phyloP scores from a whole-genome alignment of 257 asterid species.

The Echites panduratus region DNA sequence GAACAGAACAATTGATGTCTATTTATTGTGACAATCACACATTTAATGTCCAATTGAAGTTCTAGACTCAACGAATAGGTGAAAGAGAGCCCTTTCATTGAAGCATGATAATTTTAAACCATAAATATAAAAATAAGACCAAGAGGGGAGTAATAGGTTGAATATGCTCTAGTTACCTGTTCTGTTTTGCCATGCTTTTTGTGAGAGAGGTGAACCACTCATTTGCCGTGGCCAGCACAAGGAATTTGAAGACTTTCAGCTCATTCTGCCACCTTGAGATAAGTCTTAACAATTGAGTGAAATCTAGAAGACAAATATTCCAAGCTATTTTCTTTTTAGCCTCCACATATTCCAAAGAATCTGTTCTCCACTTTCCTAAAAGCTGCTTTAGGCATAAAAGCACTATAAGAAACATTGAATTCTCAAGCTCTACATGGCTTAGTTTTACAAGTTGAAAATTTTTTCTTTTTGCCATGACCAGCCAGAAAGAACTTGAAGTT shows the following conservation, averaged over 20 bases:
- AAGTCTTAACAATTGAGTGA: background rate
- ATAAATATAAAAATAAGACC: too few species aligned
- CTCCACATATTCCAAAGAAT: constrained; percentile 41
- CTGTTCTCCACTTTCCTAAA: constrained; percentile 28
- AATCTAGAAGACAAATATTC: constrained; percentile 35
- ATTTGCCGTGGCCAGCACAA: background rate
- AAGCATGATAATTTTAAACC: too few species aligned
- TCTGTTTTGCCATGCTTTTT: background rate
- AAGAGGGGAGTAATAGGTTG: background rate
- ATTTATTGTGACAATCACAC: too few species aligned
- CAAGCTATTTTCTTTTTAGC: constrained; percentile 24
- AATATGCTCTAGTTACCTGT: background rate
- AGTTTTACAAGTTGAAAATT: background rate
- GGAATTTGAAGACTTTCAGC: constrained; percentile 1
- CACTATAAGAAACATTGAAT: constrained; percentile 16
- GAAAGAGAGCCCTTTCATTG: too few species aligned
- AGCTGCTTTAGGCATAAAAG: background rate
- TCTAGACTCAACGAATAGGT: too few species aligned
- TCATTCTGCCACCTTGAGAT: constrained; percentile 6
- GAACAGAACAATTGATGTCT: too few species aligned
- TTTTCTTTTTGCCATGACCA: constrained; percentile 29
- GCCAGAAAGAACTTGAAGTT: constrained; percentile 41
- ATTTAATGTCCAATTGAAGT: too few species aligned
- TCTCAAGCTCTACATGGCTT: constrained; percentile 8
- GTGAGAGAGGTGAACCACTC: background rate